These are phyloP conservation scores for Carex parvula DNA, from an alignment of 176 grass and related monocot genomes.

Conservation along the genomic window DNA sequence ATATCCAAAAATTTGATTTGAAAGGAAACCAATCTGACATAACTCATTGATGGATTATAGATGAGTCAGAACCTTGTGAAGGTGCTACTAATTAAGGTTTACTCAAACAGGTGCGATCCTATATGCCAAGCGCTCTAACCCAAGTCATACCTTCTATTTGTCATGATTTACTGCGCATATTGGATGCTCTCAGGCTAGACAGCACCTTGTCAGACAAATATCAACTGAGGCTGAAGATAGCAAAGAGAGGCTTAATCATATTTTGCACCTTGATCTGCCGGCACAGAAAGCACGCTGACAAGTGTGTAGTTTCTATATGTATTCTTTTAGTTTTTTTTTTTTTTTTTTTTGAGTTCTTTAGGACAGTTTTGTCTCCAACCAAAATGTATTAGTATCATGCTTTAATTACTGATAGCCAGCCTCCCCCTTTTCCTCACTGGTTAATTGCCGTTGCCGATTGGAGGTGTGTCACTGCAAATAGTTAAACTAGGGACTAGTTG, in stretches of 20 bases:
- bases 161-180: conserved; percentile 63
- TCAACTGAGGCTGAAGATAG: conserved; percentile 51
- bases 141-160: conserved; percentile 72
- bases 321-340: conserved; percentile 23
- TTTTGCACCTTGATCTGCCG: conserved; percentile 75
- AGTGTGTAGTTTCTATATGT: conserved; percentile 41
- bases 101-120: conserved; percentile 66
- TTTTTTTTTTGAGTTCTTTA: too few species aligned
- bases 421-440: background rate
- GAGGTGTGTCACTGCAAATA: background rate
- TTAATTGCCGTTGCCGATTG: background rate
- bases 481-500: background rate
- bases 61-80: background rate
- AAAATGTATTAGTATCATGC: background rate
- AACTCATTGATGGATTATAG: background rate
- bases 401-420: background rate
- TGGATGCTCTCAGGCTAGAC: conserved; percentile 63
- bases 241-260: conserved; percentile 86
- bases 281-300: conserved; percentile 76
- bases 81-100: conserved; percentile 1
- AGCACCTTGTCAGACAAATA: conserved; percentile 35
- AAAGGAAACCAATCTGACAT: background rate
- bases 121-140: conserved; percentile 68
- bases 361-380: background rate
- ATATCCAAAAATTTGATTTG: background rate